Percentiles rank a stretch among this genome's conserved stretches.
Evolutionary conservation across 305 asterid species (phyloP).

Genomic region (Fraxinus xanthoxyloides): DNA sequence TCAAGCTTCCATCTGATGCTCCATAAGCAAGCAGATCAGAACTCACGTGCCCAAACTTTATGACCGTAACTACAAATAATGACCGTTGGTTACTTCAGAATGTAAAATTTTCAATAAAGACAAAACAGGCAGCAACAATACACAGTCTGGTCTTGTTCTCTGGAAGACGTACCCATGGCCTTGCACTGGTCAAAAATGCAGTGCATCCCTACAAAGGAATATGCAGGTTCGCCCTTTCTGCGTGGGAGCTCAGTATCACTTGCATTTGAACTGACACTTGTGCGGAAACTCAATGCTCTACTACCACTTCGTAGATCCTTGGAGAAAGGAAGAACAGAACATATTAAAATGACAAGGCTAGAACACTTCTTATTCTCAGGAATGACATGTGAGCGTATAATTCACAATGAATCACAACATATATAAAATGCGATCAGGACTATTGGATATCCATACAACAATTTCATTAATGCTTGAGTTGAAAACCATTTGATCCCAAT

Average conservation of each 20-base stretch:
- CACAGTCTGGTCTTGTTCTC: conserved; percentile 18
- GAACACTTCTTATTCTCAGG: background rate
- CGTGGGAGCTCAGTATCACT: conserved; percentile 65
- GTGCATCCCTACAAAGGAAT: conserved; percentile 98
- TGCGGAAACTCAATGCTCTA: conserved; percentile 62
- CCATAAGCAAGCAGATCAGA: conserved; percentile 97
- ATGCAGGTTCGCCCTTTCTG: conserved; percentile 80
- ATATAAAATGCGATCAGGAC: background rate
- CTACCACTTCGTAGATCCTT: conserved; percentile 62
- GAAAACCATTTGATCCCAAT: background rate
- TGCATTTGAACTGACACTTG: conserved; percentile 66
- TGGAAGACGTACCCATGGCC: conserved; percentile 76
- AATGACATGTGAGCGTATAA: background rate
- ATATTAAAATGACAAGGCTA: conserved; percentile 20
- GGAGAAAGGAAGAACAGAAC: conserved; percentile 17
- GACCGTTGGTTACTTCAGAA: conserved; percentile 20
- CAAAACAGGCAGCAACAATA: conserved; percentile 5
- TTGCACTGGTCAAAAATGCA: conserved; percentile 94
- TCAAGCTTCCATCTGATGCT: conserved; percentile 92
- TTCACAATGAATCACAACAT: conserved; percentile 1
- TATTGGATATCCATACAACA: background rate
- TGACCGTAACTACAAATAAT: conserved; percentile 65
- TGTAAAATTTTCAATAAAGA: background rate
- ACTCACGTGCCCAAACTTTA: conserved; percentile 93
- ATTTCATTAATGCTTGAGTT: background rate